These are phyloP conservation scores for Aureobasidium sp. DNA, from an alignment of 2,329 filamentous ascomycete genomes.

Conservation along the genomic window DNA sequence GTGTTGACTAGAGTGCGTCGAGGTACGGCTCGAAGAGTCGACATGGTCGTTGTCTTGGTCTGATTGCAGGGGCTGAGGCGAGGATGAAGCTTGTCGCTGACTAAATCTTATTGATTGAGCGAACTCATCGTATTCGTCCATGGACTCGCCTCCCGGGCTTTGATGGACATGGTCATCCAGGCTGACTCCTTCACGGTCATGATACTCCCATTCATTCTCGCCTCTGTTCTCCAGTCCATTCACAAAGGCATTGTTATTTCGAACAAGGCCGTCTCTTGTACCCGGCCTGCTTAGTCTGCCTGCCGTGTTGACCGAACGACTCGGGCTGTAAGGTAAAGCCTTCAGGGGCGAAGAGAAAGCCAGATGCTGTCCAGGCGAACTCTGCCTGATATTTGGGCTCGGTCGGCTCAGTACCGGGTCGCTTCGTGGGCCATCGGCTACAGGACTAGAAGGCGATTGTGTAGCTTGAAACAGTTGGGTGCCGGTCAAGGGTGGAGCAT, in stretches of 20 bases:
- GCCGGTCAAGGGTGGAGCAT: conserved; percentile 34
- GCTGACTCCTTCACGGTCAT: conserved; percentile 14
- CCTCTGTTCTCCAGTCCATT: not conserved
- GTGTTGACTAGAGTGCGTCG: not conserved
- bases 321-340: conserved; percentile 22
- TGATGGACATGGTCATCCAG: conserved; percentile 13
- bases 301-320: not conserved
- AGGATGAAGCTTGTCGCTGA: conserved; percentile 19
- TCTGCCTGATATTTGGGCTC: conserved; percentile 35
- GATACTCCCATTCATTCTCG: conserved; percentile 13
- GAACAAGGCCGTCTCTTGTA: conserved; percentile 17
- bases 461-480: conserved; percentile 42
- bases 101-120: conserved; percentile 28
- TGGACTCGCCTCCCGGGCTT: conserved; percentile 14
- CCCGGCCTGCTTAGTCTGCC: not conserved
- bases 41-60: not conserved
- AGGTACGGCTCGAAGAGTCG: conserved; percentile 7
- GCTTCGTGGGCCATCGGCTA: conserved; percentile 31
- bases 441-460: conserved; percentile 39
- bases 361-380: conserved; percentile 24
- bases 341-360: conserved; percentile 17
- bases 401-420: conserved; percentile 40
- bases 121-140: conserved; percentile 34
- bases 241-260: not conserved
- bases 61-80: not conserved